Evolutionary conservation across 371 early-diverging fungal species (phyloP).

Genomic region (Haplosporangium sp.): DNA sequence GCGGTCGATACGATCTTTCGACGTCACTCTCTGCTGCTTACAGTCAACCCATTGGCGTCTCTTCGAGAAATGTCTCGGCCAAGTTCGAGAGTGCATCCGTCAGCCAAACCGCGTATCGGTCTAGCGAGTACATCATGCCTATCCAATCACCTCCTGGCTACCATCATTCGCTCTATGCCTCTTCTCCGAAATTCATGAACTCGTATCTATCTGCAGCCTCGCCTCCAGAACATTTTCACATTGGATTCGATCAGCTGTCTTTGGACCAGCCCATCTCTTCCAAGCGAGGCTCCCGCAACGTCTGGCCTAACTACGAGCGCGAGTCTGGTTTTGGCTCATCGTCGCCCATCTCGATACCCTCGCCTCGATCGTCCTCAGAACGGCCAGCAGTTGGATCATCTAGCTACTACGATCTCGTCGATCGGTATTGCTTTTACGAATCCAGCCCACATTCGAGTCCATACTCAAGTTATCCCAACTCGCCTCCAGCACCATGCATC

Average conservation of each 20-base stretch:
- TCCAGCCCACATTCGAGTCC: slow-evolving; percentile 55
- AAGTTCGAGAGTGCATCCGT: slow-evolving; percentile 5
- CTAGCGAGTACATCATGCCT: slow-evolving; percentile 50
- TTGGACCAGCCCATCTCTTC: slow-evolving; percentile 15
- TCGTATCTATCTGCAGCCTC: slow-evolving; percentile 34
- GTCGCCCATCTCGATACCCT: slow-evolving; percentile 36
- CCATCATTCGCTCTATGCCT: slow-evolving; percentile 50
- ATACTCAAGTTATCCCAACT: slow-evolving; percentile 58
- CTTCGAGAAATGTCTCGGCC: slow-evolving; percentile 2
- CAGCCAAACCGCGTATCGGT: slow-evolving; percentile 42
- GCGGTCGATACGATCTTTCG: slow-evolving; percentile 46
- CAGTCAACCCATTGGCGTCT: slow-evolving; percentile 11
- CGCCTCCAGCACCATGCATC: slow-evolving; percentile 53
- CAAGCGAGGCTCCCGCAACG: slow-evolving; percentile 16
- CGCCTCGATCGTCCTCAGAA: slow-evolving; percentile 3
- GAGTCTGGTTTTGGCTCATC: slow-evolving; percentile 18
- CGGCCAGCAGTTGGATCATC: slow-evolving; percentile 45
- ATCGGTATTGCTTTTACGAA: slow-evolving; percentile 70
- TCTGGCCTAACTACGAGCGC: slow-evolving; percentile 19
- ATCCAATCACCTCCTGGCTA: slow-evolving; percentile 48
- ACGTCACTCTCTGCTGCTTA: slow-evolving; percentile 51
- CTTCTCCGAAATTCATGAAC: slow-evolving; percentile 49
- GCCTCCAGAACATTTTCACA: slow-evolving; percentile 46
- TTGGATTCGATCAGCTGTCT: slow-evolving; percentile 37
- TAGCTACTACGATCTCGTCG: slow-evolving; percentile 64